Base-by-base conservation (phyloP, 768 basidiomycete genomes). In the Tylopilus felleus region DNA sequence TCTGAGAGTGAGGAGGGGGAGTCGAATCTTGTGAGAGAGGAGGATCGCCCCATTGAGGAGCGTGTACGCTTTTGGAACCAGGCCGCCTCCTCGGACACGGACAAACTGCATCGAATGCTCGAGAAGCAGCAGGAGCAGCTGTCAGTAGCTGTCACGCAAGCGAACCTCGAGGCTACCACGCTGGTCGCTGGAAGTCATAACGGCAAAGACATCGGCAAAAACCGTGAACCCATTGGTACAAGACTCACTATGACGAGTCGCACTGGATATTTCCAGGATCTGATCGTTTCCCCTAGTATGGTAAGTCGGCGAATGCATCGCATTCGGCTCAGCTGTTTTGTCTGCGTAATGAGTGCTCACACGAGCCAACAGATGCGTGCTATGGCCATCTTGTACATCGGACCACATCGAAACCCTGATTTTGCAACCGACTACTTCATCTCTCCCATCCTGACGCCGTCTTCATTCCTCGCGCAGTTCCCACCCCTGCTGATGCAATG, bases 361-460 rank as follows among this genome's bases (percentile, higher is more conserved):
- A 40, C 25, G n/a, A 51, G n/a, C 16, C n/a, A 33, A 52, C 41
- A 98, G 96, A 98, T 98, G 93, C 90, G 97, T 33, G 95, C 96
- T 0, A 99, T 99, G 97, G 96, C 96, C 4, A 95, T 97, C 65
- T 74, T 96, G 58, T 97, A 97, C 73, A 88, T 99, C 55, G 96
- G 96, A 1, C 96, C 97, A 1, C 83, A 90, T 64, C 87, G 86
- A 48, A 89, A 93, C 67, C 97, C 97, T 8, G 94, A 98, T 70
- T 95, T 99, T 68, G 82, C 84, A 51, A 88, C 88, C 17, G 95
- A 99, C 75, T 98, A 98, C 72, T 87, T 92, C 74, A 85, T 99
- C 60, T 98, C 96, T 17, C 97, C 97, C 1, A 89, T 99, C 63
- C 80, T 98, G 47, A 83, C 95, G 8, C 96, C 96, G 5, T 75